These are phyloP conservation scores for Botrytis tulipae DNA, from an alignment of 2,329 filamentous ascomycete genomes.

Conservation along the genomic window DNA sequence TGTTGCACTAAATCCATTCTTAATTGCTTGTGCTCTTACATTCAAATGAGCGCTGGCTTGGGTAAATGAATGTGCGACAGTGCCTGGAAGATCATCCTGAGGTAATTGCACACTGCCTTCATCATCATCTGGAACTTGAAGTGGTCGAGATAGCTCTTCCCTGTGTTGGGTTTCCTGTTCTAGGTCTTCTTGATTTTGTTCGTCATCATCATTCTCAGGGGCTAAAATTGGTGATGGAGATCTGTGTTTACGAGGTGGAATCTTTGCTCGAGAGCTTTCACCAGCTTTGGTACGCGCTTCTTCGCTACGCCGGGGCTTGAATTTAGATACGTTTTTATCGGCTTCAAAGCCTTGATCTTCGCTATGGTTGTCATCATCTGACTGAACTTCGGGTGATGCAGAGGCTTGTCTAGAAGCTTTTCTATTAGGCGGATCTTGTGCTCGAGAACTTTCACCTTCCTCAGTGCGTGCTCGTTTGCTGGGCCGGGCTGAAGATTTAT, in stretches of 20 bases:
- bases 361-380: constrained; percentile 7
- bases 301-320: neutral
- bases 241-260: neutral
- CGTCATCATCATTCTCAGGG: neutral
- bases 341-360: constrained; percentile 32
- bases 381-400: neutral
- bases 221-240: neutral
- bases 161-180: neutral
- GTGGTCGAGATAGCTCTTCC: neutral
- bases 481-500: neutral
- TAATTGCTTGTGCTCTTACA: neutral
- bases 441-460: neutral
- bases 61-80: neutral
- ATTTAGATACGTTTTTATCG: constrained; percentile 24
- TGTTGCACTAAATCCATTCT: neutral
- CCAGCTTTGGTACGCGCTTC: neutral
- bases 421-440: neutral
- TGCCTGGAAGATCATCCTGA: neutral
- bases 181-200: neutral
- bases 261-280: neutral
- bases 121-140: neutral
- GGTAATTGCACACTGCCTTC: neutral
- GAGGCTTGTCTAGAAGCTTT: neutral
- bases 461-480: neutral
- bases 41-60: neutral